These are phyloP conservation scores for Penicillium cataractarum DNA, from an alignment of 495 filamentous ascomycete species.

Conservation along the genomic window DNA sequence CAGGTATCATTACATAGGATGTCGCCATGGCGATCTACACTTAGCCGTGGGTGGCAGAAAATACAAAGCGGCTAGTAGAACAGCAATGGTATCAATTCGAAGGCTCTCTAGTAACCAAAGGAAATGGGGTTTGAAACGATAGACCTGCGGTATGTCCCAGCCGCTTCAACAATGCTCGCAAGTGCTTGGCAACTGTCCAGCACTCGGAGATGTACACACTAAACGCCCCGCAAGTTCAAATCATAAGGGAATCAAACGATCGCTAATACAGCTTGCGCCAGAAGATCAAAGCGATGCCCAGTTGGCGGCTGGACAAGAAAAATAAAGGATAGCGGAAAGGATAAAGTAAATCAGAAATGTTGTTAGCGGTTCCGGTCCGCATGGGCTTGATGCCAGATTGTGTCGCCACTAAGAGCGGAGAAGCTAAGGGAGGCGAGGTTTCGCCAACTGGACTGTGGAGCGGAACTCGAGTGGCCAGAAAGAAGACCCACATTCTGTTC, in stretches of 20 bases:
- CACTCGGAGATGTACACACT: conserved; percentile 26
- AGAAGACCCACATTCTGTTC: conserved; percentile 49
- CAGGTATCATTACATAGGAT: too few species aligned
- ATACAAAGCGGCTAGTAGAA: not conserved
- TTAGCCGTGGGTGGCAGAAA: not conserved
- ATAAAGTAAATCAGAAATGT: conserved; percentile 14
- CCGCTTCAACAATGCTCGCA: conserved; percentile 27
- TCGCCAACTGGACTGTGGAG: conserved; percentile 44
- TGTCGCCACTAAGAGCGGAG: conserved; percentile 55
- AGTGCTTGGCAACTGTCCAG: conserved; percentile 25
- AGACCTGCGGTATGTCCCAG: conserved; percentile 30
- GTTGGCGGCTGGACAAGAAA: conserved; percentile 13
- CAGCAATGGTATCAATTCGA: conserved; percentile 8
- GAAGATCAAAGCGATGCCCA: conserved; percentile 27
- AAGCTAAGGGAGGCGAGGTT: conserved; percentile 50
- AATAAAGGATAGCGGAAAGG: conserved; percentile 12
- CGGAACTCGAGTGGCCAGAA: conserved; percentile 42
- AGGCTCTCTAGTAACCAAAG: conserved; percentile 12
- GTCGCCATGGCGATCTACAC: not conserved
- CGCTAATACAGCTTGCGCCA: conserved; percentile 45
- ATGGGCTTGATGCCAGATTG: conserved; percentile 52
- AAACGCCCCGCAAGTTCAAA: conserved; percentile 41
- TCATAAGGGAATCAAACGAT: conserved; percentile 35
- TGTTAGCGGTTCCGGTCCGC: conserved; percentile 48
- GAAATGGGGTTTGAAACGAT: conserved; percentile 20